These are phyloP conservation scores for Thymus mandschuricus DNA, from an alignment of 257 asterid species.

Conservation along the genomic window DNA sequence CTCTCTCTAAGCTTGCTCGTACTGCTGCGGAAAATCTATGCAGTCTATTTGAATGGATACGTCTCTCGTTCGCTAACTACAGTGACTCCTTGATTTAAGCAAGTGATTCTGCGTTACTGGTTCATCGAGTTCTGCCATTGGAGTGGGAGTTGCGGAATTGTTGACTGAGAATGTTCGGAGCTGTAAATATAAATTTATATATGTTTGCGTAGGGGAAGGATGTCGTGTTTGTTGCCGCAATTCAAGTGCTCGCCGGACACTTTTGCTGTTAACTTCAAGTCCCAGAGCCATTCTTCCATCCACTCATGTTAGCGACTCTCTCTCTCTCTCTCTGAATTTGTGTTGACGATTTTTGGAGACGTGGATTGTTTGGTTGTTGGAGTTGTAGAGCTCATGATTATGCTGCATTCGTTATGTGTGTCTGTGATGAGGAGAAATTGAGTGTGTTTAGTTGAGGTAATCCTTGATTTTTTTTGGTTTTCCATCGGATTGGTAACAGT, in stretches of 20 bases:
- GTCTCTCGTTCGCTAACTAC: slow-evolving; percentile 1
- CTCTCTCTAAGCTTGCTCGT: not conserved
- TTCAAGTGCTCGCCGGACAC: slow-evolving; percentile 90
- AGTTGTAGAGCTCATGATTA: slow-evolving; percentile 14
- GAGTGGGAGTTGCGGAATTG: slow-evolving; percentile 8
- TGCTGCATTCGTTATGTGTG: slow-evolving; percentile 32
- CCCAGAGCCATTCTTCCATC: slow-evolving; percentile 48
- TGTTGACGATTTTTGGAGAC: not conserved
- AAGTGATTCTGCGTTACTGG: slow-evolving; percentile 29
- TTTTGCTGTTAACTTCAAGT: slow-evolving; percentile 63
- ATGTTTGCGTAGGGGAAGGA: slow-evolving; percentile 44
- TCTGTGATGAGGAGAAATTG: slow-evolving; percentile 3
- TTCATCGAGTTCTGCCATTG: slow-evolving; percentile 4
- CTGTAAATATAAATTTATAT: slow-evolving; percentile 29
- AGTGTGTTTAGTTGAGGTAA: slow-evolving; percentile 14
- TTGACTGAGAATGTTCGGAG: slow-evolving; percentile 6
- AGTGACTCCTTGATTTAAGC: not conserved
- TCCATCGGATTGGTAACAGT: not conserved
- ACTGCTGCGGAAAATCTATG: slow-evolving; percentile 3
- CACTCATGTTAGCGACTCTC: slow-evolving; percentile 47
- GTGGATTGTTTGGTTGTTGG: slow-evolving; percentile 17
- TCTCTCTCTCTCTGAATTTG: slow-evolving; percentile 7
- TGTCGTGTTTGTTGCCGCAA: slow-evolving; percentile 95
- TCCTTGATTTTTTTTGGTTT: not conserved
- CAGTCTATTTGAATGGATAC: slow-evolving; percentile 4